phyloP scores from a whole-genome alignment of 345 rosid species.

The Hibiscus mutabilis region DNA sequence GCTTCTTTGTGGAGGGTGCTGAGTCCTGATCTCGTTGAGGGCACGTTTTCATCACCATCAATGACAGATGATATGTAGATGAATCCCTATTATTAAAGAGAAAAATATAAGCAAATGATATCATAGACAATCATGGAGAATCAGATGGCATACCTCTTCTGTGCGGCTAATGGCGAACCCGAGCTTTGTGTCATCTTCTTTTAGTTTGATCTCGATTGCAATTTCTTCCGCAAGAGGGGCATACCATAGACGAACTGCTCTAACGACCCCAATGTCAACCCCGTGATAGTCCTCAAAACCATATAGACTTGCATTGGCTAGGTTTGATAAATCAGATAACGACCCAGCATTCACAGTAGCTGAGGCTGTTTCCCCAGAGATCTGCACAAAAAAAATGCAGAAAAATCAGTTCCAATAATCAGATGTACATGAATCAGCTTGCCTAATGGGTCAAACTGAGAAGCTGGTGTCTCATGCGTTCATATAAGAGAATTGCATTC shows the following conservation, averaged over 20 bases:
- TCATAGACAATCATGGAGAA: neutral
- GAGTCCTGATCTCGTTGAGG: constrained; percentile 81
- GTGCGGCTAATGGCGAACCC: constrained; percentile 98
- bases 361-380: constrained; percentile 93
- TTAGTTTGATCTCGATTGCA: constrained; percentile 59
- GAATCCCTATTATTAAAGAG: constrained; percentile 54
- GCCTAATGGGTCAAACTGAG: neutral
- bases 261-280: constrained; percentile 90
- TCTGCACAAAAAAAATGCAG: constrained; percentile 33
- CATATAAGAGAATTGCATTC: neutral
- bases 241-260: constrained; percentile 92
- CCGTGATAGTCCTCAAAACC: constrained; percentile 99
- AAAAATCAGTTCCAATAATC: neutral
- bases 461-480: neutral
- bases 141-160: constrained; percentile 57
- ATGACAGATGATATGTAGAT: constrained; percentile 82
- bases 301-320: constrained; percentile 69
- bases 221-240: constrained; percentile 68
- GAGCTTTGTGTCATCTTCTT: constrained; percentile 71
- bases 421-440: neutral
- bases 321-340: constrained; percentile 67
- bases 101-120: neutral
- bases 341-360: constrained; percentile 79
- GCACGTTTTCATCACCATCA: constrained; percentile 47
- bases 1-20: constrained; percentile 59